A percentile compares a stretch with the other conserved stretches of the same genome.
These are phyloP conservation scores for Penicillium egyptiacum DNA, from an alignment of 495 filamentous ascomycete genomes.

Conservation along the genomic window DNA sequence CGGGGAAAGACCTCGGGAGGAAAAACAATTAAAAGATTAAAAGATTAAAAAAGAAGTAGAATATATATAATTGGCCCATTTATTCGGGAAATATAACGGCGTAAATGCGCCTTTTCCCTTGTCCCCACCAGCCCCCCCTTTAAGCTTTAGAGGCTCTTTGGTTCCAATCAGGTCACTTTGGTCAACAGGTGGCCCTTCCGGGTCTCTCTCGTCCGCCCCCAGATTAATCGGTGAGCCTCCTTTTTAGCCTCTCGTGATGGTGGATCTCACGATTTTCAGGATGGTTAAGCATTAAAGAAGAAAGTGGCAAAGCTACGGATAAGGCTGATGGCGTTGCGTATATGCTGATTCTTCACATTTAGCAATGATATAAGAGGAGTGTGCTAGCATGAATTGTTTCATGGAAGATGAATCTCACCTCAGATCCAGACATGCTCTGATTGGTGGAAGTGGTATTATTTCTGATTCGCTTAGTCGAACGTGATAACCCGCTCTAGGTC, in stretches of 20 bases:
- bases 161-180: neutral
- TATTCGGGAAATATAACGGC: neutral
- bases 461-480: too few species aligned
- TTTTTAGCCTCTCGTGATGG: neutral
- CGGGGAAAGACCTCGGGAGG: neutral
- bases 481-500: too few species aligned
- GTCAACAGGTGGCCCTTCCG: neutral
- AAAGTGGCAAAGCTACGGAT: neutral
- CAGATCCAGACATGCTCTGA: too few species aligned
- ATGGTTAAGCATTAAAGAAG: neutral
- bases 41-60: too few species aligned
- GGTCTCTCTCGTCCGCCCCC: neutral
- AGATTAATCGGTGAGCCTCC: neutral
- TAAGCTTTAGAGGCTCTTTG: slow-evolving; percentile 10
- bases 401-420: neutral
- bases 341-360: neutral
- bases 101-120: neutral
- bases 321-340: neutral
- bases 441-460: too few species aligned
- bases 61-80: neutral
- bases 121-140: slow-evolving; percentile 2
- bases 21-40: neutral
- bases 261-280: neutral
- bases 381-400: neutral
- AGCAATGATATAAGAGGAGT: too few species aligned